A percentile compares a stretch with the other conserved stretches of the same genome.
Conservation (phyloP, 345 rosid genomes). For the Eucalyptus victrix region DNA sequence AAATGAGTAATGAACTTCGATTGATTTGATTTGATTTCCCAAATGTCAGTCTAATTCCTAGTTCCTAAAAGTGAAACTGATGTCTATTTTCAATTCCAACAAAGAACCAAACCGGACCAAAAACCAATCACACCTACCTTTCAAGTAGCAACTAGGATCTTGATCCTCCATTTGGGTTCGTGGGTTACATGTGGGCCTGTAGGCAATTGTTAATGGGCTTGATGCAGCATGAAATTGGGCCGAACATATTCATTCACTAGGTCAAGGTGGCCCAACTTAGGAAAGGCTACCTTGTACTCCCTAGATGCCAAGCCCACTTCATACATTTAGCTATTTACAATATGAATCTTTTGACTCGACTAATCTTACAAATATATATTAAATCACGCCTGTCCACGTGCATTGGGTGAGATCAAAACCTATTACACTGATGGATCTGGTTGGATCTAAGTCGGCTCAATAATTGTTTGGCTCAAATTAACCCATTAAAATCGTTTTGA, state of each 20-base stretch:
- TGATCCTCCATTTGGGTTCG: neutral
- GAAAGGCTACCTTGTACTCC: neutral
- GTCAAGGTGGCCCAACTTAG: neutral
- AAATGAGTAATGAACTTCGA: neutral
- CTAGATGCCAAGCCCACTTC: neutral
- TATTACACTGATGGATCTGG: rapidly evolving
- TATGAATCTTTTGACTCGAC: neutral
- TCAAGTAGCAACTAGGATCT: neutral
- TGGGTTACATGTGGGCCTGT: neutral
- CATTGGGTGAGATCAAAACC: neutral
- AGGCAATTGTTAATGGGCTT: neutral
- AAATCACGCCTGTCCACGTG: rapidly evolving
- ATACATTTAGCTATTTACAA: neutral
- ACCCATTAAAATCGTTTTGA: neutral
- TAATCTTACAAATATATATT: neutral
- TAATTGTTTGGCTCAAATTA: neutral
- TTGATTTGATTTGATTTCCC: no score
- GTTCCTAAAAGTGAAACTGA: no score
- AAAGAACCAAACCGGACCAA: no score
- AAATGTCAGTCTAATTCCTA: rapidly evolving
- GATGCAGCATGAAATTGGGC: neutral
- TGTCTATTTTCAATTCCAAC: no score
- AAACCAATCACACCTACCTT: neutral
- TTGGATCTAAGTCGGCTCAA: rapidly evolving
- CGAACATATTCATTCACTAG: neutral